phyloP scores from a whole-genome alignment of 768 basidiomycete species.

The Mycena albidolilacea region DNA sequence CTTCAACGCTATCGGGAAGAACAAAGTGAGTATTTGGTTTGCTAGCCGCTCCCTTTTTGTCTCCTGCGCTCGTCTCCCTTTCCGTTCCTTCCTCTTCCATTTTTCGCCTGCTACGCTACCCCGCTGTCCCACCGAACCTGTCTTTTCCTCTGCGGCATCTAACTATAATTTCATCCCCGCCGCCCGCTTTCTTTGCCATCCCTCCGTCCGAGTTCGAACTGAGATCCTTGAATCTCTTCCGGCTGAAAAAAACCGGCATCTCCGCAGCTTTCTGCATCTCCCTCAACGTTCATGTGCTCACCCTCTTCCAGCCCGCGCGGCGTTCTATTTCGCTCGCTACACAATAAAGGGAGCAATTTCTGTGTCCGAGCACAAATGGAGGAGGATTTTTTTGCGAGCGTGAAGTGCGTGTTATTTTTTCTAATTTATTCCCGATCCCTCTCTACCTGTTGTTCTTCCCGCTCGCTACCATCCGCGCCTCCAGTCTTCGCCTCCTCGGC shows the following conservation, averaged over 20 bases:
- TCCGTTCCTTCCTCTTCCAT: background rate
- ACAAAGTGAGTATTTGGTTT: background rate
- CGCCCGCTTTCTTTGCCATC: background rate
- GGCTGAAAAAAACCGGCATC: background rate
- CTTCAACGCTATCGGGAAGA: background rate
- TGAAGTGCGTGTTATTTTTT: constrained; percentile 1
- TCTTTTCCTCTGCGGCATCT: background rate
- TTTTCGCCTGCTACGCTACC: background rate
- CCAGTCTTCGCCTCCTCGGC: background rate
- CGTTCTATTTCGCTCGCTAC: background rate
- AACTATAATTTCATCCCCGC: background rate
- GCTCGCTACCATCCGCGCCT: background rate
- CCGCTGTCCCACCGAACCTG: background rate
- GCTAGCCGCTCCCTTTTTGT: background rate
- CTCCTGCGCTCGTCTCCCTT: background rate
- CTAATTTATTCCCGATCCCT: background rate
- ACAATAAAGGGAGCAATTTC: background rate
- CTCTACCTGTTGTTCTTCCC: background rate
- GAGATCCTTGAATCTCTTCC: background rate
- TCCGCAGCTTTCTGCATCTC: background rate
- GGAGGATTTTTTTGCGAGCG: background rate
- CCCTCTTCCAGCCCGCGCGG: background rate
- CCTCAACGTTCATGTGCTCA: constrained; percentile 1
- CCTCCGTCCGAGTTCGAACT: background rate
- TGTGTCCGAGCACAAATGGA: constrained; percentile 4